A percentile compares a stretch with the other conserved stretches of the same genome.
Evolutionary conservation across 2,329 filamentous ascomycete genomes (phyloP).

Genomic region (Sporothrix inflata): DNA sequence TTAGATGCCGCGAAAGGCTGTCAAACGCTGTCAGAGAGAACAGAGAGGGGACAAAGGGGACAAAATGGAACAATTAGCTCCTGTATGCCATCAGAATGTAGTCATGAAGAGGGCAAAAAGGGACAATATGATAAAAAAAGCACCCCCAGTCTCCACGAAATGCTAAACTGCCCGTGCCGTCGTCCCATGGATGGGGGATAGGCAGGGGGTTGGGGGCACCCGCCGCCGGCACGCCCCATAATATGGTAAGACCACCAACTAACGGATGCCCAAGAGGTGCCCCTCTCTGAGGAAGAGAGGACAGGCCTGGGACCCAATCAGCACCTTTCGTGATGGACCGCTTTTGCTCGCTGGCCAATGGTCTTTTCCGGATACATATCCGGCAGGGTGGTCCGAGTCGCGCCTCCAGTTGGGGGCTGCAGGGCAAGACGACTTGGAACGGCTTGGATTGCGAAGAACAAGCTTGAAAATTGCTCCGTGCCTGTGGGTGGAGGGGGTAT

Average conservation of each 20-base stretch:
- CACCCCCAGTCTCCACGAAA: neutral
- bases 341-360: neutral
- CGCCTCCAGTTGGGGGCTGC: neutral
- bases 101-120: neutral
- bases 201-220: neutral
- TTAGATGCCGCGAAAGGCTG: neutral
- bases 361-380: neutral
- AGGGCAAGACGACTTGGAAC: conserved; percentile 2
- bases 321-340: neutral
- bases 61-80: neutral
- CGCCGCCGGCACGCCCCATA: conserved; percentile 9
- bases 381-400: neutral
- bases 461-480: neutral
- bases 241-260: neutral
- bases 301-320: conserved; percentile 5
- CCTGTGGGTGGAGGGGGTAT: neutral
- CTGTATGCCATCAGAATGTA: conserved; percentile 19
- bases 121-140: neutral
- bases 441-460: neutral
- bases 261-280: neutral
- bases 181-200: neutral
- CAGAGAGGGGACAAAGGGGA: neutral
- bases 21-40: neutral
- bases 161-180: conserved; percentile 11
- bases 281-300: neutral